Base-by-base conservation (phyloP, 169 alveolate species). In the Plasmodium reichenowi region DNA sequence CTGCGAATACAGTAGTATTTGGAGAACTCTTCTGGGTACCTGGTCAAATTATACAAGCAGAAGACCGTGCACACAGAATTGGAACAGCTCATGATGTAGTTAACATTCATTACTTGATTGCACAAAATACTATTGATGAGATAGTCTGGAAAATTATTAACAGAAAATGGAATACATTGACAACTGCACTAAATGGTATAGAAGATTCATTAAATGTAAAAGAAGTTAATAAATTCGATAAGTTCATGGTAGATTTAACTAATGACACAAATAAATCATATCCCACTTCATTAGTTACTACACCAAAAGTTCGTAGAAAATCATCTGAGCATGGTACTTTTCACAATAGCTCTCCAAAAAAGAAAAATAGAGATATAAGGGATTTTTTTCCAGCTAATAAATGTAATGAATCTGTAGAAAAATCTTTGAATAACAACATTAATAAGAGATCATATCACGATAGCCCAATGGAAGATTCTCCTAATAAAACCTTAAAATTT, bases 11-110 rank as follows among this genome's bases (percentile, higher is more conserved):
- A 50, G 99, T 98, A n/a, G 98, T 98, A 48, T 98, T 98, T 90
- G 99, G 99, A 17, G 99, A 98, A 93, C 89, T 98, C 88, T 95
- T 95, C 88, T 98, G 99, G 99, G 99, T 98, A 13, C 99, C 99
- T 10, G 99, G 99, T 2, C 94, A 95, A 64, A 96, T 98, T 97
- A 91, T 96, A 15, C 98, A 98, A 94, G 99, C 99, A 9, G 99
- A 98, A 93, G 99, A 97, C 93, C 92, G 99, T 26, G 99, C 98
- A 29, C 99, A 98, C 93, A 94, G 99, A 58, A 98, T 98, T 22
- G 99, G 99, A 9, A 93, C 97, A 12, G 88, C 93, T 70, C 94
- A 94, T 89, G 75, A 94, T 15, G 71, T 78, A 20, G 93, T 96
- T 62, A 89, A 96, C 70, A 85, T 96, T 20, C 96, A 96, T 92